A percentile compares a stretch with the other conserved stretches of the same genome.
Evolutionary conservation across 306 rosid species (phyloP).

Genomic region (Cicer arietinum): DNA sequence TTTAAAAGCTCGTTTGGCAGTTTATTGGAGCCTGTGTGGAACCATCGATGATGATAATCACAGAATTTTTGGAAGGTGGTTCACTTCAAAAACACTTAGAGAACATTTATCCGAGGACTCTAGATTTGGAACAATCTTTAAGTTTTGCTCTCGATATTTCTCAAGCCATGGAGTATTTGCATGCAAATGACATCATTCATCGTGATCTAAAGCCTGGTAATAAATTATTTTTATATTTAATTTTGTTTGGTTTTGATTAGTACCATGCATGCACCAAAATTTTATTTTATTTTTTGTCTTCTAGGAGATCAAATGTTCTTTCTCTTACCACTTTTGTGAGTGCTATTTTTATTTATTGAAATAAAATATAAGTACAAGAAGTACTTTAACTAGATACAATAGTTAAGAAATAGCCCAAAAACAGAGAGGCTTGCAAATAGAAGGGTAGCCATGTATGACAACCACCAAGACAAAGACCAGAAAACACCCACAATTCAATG

Average conservation of each 20-base stretch:
- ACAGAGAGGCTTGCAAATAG: no score
- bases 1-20: not conserved
- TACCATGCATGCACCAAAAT: not conserved
- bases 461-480: no score
- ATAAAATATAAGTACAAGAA: no score
- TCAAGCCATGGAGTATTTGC: constrained; percentile 38
- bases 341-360: no score
- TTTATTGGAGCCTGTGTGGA: constrained; percentile 31
- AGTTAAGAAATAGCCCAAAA: no score
- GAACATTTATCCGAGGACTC: not conserved
- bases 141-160: constrained; percentile 33
- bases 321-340: not conserved
- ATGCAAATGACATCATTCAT: constrained; percentile 33
- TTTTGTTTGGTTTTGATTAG: not conserved
- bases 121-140: constrained; percentile 24
- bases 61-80: constrained; percentile 29
- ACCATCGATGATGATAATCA: constrained; percentile 36
- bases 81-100: constrained; percentile 4
- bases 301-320: not conserved
- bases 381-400: no score
- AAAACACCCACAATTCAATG: no score
- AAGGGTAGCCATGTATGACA: no score
- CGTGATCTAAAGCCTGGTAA: constrained; percentile 38
- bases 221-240: no score
- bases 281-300: not conserved